Conservation (phyloP, 306 rosid species). For the Begonia masoniana region DNA sequence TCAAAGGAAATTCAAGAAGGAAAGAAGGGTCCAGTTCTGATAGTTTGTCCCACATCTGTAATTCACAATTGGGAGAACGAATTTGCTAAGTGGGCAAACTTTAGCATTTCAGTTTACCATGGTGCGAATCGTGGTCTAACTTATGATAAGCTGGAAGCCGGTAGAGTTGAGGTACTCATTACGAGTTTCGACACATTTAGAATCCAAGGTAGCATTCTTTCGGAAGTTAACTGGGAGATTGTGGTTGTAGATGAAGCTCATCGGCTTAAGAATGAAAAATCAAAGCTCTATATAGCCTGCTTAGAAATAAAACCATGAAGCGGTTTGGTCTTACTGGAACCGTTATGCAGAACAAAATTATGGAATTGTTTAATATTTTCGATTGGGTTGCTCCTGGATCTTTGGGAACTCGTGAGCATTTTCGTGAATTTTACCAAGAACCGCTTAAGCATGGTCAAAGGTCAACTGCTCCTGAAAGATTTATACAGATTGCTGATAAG, state of each 20-base stretch:
- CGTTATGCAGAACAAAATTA: slow-evolving; percentile 83
- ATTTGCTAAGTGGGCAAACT: slow-evolving; percentile 85
- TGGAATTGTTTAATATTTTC: slow-evolving; percentile 89
- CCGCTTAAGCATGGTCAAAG: slow-evolving; percentile 97
- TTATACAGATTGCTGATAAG: slow-evolving; percentile 60
- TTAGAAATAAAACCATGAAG: slow-evolving; percentile 54
- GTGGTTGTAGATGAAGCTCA: slow-evolving; percentile 87
- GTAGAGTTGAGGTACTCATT: slow-evolving; percentile 59
- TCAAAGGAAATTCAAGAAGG: slow-evolving; percentile 17
- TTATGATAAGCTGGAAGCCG: slow-evolving; percentile 48
- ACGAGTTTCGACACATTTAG: slow-evolving; percentile 87
- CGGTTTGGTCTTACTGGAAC: slow-evolving; percentile 95
- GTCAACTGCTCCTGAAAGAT: slow-evolving; percentile 82
- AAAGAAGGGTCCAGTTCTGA: slow-evolving; percentile 55
- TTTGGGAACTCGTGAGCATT: slow-evolving; percentile 88
- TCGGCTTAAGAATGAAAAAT: slow-evolving; percentile 80
- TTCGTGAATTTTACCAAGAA: slow-evolving; percentile 78
- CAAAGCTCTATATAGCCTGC: slow-evolving; percentile 77
- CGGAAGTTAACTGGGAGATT: slow-evolving; percentile 51
- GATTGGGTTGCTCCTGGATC: slow-evolving; percentile 92
- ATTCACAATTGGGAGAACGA: slow-evolving; percentile 88
- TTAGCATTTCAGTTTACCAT: slow-evolving; percentile 64
- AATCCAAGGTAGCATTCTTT: slow-evolving; percentile 58
- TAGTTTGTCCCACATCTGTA: slow-evolving; percentile 79
- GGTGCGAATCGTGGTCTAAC: slow-evolving; percentile 72